A percentile compares a stretch with the other conserved stretches of the same genome.
phyloP scores from a whole-genome alignment of 768 basidiomycete genomes.

The Tulasnella sp. region DNA sequence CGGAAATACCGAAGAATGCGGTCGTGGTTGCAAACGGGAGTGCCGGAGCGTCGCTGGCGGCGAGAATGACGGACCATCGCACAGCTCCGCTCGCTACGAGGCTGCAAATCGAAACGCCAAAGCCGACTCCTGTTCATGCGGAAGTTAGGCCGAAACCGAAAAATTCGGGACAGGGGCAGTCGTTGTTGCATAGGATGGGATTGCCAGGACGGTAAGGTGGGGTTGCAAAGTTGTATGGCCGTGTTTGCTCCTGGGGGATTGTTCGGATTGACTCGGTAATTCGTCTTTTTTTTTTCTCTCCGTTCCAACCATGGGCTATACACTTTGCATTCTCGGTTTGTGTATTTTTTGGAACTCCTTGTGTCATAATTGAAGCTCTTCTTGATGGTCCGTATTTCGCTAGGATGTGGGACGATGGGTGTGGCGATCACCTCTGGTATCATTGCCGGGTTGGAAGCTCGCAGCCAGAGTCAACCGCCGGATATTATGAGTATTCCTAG shows the following conservation, averaged over 20 bases:
- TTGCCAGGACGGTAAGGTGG: background rate
- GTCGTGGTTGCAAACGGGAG: too few species aligned
- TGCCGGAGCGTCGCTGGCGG: too few species aligned
- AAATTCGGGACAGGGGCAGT: background rate
- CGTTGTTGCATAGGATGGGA: background rate
- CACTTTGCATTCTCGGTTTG: conserved; percentile 72
- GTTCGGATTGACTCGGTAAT: background rate
- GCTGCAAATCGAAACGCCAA: too few species aligned
- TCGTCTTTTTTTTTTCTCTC: background rate
- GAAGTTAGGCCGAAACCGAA: background rate
- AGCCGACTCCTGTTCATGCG: background rate
- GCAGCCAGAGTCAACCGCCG: background rate
- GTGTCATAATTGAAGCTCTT: conserved; percentile 11
- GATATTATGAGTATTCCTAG: background rate
- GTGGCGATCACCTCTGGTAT: conserved; percentile 90
- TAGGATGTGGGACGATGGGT: conserved; percentile 98
- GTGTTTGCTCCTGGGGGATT: conserved; percentile 11
- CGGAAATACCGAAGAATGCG: too few species aligned
- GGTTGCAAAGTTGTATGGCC: background rate
- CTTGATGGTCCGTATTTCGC: conserved; percentile 20
- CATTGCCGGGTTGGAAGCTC: conserved; percentile 56
- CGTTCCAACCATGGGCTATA: conserved; percentile 62
- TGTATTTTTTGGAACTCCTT: conserved; percentile 12
- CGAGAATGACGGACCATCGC: too few species aligned
- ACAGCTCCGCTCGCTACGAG: too few species aligned